Percentiles rank a stretch among this genome's conserved stretches.
These are phyloP conservation scores for Raphidocelis subcapitata DNA, from an alignment of 139 green algal species.

Conservation along the genomic window DNA sequence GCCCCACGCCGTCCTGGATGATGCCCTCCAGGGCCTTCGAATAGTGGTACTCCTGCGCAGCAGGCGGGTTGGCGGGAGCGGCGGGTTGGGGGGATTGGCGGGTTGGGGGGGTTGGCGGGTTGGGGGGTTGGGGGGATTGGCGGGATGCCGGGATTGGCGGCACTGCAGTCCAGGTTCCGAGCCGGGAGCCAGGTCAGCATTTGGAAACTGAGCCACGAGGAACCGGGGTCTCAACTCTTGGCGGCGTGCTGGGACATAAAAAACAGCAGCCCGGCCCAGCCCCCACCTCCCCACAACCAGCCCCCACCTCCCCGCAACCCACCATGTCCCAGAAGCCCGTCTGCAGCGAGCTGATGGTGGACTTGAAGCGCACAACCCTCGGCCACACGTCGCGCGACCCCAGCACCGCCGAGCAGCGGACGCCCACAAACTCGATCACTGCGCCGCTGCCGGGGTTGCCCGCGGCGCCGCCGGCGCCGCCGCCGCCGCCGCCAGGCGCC, in stretches of 20 bases:
- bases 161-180: neutral
- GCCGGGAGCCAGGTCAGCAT: neutral
- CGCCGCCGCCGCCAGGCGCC: too few relatives aligned
- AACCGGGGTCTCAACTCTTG: too few relatives aligned
- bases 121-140: too few relatives aligned
- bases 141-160: neutral
- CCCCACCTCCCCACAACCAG: neutral
- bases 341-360: constrained; percentile 13
- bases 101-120: neutral
- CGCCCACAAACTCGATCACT: constrained; percentile 29
- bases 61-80: too few relatives aligned
- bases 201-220: neutral
- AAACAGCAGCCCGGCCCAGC: neutral
- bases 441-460: too few relatives aligned
- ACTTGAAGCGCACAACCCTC: constrained; percentile 24
- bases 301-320: neutral
- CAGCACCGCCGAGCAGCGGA: constrained; percentile 15
- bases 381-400: constrained; percentile 10
- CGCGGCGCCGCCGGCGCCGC: too few relatives aligned
- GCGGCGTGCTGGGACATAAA: neutral
- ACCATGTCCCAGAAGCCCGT: neutral
- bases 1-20: constrained; percentile 23
- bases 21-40: constrained; percentile 1
- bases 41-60: neutral
- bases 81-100: too few relatives aligned